phyloP scores from a whole-genome alignment of 805 yeast species.

The Helenozyma rhizophorensis region DNA sequence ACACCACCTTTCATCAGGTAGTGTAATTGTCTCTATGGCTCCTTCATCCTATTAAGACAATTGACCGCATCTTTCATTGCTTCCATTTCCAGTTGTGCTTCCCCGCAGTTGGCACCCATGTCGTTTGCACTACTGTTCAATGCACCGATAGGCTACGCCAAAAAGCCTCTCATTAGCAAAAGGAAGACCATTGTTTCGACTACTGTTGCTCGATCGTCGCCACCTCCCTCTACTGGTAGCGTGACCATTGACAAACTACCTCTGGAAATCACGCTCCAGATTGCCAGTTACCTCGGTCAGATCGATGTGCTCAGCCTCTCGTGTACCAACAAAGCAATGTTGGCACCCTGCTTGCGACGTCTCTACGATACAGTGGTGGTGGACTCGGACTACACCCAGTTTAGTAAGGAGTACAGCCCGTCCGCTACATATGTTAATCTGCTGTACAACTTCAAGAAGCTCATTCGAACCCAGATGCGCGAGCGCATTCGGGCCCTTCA shows the following conservation, averaged over 20 bases:
- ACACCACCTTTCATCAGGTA: too few species aligned
- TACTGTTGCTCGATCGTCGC: too few species aligned
- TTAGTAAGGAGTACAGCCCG: conserved; percentile 20
- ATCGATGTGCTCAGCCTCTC: conserved; percentile 8
- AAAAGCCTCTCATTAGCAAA: conserved; percentile 9
- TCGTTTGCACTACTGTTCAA: conserved; percentile 7
- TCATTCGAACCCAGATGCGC: conserved; percentile 8
- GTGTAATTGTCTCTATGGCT: too few species aligned
- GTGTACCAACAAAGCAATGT: conserved; percentile 3
- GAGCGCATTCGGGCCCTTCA: conserved; percentile 21
- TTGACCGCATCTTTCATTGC: too few species aligned
- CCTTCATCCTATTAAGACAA: too few species aligned
- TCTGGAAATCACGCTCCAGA: conserved; percentile 4
- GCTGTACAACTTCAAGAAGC: conserved; percentile 36
- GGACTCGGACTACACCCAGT: conserved; percentile 32
- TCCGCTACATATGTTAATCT: conserved; percentile 32
- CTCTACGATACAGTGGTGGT: conserved; percentile 38
- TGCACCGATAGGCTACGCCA: conserved; percentile 21
- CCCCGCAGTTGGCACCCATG: too few species aligned
- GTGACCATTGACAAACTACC: conserved; percentile 6
- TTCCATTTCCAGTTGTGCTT: too few species aligned
- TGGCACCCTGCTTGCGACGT: conserved; percentile 17
- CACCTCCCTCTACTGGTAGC: not conserved
- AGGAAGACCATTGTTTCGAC: not conserved
- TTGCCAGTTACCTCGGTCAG: conserved; percentile 5